phyloP scores from a whole-genome alignment of 2,329 filamentous ascomycete genomes.

The Aspergillus sp. region DNA sequence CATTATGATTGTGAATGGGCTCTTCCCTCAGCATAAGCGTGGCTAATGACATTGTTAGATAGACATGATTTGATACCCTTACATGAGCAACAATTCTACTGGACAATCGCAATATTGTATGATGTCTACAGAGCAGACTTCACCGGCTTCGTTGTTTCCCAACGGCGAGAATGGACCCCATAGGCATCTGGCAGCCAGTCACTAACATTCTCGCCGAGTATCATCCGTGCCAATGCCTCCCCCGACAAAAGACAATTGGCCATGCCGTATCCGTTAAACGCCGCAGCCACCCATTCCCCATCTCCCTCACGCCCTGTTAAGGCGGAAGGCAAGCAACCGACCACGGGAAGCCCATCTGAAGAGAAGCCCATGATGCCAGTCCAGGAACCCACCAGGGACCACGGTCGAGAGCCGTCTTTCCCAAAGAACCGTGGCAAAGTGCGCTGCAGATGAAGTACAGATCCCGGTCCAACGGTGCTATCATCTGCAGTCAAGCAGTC shows the following conservation, averaged over 20 bases:
- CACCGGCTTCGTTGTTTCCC: neutral
- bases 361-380: conserved; percentile 43
- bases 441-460: conserved; percentile 10
- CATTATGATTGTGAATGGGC: neutral
- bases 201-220: conserved; percentile 17
- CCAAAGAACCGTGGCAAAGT: conserved; percentile 15
- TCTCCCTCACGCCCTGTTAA: conserved; percentile 23
- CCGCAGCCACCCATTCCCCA: conserved; percentile 46
- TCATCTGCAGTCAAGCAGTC: conserved; percentile 16
- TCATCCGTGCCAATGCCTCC: conserved; percentile 18
- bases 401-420: conserved; percentile 2
- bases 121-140: neutral
- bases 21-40: neutral
- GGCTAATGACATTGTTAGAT: neutral
- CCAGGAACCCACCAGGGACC: conserved; percentile 19
- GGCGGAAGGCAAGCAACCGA: conserved; percentile 40
- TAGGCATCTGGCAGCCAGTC: conserved; percentile 21
- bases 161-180: conserved; percentile 9
- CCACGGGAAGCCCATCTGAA: conserved; percentile 40
- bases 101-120: too few relatives aligned
- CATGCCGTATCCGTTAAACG: conserved; percentile 62
- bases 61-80: neutral
- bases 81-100: too few relatives aligned
- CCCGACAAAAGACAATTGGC: conserved; percentile 39
- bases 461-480: conserved; percentile 8